These are phyloP conservation scores for Fonsecaea monophora DNA, from an alignment of 2,329 filamentous ascomycete species.

Conservation along the genomic window DNA sequence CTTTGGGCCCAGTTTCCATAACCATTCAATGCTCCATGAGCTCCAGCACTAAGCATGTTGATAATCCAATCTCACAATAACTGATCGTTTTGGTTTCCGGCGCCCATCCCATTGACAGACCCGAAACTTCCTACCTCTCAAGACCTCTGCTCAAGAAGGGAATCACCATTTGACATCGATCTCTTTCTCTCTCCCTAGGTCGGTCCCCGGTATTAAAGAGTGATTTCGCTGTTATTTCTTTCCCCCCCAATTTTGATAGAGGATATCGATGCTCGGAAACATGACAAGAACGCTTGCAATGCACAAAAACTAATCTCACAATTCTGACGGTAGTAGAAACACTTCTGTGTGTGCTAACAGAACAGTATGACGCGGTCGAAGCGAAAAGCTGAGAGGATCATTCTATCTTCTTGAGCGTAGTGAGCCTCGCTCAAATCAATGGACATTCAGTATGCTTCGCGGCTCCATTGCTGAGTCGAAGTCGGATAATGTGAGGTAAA, in stretches of 20 bases:
- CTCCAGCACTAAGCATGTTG: conserved; percentile 5
- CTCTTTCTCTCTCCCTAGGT: neutral
- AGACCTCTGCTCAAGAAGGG: conserved; percentile 2
- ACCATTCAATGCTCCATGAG: conserved; percentile 5
- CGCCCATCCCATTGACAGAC: conserved; percentile 5
- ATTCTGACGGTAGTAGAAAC: conserved; percentile 22
- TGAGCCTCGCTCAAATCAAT: conserved; percentile 1
- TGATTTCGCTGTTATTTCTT: conserved; percentile 21
- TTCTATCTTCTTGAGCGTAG: conserved; percentile 19
- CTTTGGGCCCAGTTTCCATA: neutral
- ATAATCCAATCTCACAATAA: conserved; percentile 9
- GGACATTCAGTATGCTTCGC: conserved; percentile 27
- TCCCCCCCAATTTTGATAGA: conserved; percentile 21
- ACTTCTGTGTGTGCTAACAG: conserved; percentile 25
- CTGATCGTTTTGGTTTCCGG: conserved; percentile 4
- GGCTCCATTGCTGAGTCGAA: conserved; percentile 27
- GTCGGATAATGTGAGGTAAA: conserved; percentile 30
- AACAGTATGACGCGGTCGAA: conserved; percentile 20
- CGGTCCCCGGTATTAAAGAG: conserved; percentile 24
- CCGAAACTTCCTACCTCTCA: neutral
- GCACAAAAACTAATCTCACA: conserved; percentile 29
- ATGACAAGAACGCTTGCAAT: conserved; percentile 34
- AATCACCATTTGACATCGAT: neutral
- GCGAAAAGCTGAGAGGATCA: conserved; percentile 18
- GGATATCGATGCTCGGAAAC: conserved; percentile 20